Evolutionary conservation across 2,329 filamentous ascomycete species (phyloP), one percentile per base, ranked within the genome.

Genomic region (Cercospora nicotianae): DNA sequence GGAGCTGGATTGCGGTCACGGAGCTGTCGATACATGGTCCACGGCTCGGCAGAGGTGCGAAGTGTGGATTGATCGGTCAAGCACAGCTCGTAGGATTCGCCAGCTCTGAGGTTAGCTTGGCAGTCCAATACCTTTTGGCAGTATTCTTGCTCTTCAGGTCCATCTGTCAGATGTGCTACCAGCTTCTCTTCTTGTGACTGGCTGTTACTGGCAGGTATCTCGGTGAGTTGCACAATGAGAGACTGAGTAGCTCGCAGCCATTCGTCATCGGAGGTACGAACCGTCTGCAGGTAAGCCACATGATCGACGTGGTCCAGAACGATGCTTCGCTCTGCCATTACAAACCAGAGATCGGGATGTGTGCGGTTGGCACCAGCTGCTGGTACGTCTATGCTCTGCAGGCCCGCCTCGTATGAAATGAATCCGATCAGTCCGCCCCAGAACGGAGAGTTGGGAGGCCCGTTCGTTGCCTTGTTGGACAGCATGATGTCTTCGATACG

Each of bases 391-490:
- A 89, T 88, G 18, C 84, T 87, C 71, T 84, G 82, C 1, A 96
- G 81, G 0, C 92, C 92, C 76, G 93, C 87, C 78, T 97, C 93
- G 69, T 97, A 96, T 0, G 91, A 93, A 61, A 93, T 86, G 74
- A 90, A 96, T 0, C 93, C 93, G 80, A 96, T 87, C 67, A 96
- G 89, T 0, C 93, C 93, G 62, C 92, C 93, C 79, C 91, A 88
- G 76, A 96, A 97, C 0, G 91, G 86, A 0, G 80, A 80, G 39
- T 77, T 74, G 0, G 74, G 69, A 30, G 73, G 72, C 4, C 81
- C 81, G 9, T 71, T 76, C 1, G 67, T 69, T 1, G 78, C 79
- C 63, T 73, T 77, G 5, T 79, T 77, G 7, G 72, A 65, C 39
- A 76, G 70, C 76, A 83, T 81, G 31, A 81, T 77, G 3, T 72